A percentile compares a stretch with the other conserved stretches of the same genome.
These are phyloP conservation scores for Fusarium verrucosum DNA, from an alignment of 2,329 filamentous ascomycete species.

Conservation along the genomic window DNA sequence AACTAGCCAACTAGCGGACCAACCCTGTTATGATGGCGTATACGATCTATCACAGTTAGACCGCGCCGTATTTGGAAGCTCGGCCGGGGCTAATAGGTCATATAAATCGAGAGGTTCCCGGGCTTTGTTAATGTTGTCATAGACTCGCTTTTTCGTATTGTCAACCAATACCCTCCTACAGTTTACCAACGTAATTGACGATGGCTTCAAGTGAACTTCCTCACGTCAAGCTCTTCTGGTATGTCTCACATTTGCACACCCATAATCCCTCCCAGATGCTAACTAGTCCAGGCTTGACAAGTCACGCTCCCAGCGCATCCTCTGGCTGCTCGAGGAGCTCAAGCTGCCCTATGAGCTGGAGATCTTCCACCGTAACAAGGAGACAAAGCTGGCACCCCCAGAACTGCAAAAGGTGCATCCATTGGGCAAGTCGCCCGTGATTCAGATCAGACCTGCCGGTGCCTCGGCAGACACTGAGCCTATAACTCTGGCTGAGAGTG, in stretches of 20 bases:
- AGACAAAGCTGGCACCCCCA: conserved; percentile 74
- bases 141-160: background rate
- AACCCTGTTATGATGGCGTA: conserved; percentile 9
- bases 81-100: conserved; percentile 13
- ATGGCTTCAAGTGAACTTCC: conserved; percentile 51
- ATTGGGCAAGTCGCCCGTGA: conserved; percentile 85
- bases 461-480: conserved; percentile 49
- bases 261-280: background rate
- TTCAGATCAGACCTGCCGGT: conserved; percentile 67
- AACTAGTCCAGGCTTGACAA: conserved; percentile 74
- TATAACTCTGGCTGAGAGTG: conserved; percentile 81
- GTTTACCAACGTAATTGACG: background rate
- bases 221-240: conserved; percentile 74
- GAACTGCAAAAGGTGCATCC: conserved; percentile 83
- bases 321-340: conserved; percentile 88
- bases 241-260: conserved; percentile 26
- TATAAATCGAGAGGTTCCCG: conserved; percentile 12
- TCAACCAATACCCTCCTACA: background rate
- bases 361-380: conserved; percentile 73
- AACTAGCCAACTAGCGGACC: conserved; percentile 18
- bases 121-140: background rate
- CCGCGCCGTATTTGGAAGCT: conserved; percentile 20
- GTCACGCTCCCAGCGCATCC: conserved; percentile 82
- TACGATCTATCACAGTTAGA: conserved; percentile 30
- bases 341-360: conserved; percentile 81